Base-by-base conservation (phyloP, 192 early-diverging fungal genomes). In the Backusella luteola region DNA sequence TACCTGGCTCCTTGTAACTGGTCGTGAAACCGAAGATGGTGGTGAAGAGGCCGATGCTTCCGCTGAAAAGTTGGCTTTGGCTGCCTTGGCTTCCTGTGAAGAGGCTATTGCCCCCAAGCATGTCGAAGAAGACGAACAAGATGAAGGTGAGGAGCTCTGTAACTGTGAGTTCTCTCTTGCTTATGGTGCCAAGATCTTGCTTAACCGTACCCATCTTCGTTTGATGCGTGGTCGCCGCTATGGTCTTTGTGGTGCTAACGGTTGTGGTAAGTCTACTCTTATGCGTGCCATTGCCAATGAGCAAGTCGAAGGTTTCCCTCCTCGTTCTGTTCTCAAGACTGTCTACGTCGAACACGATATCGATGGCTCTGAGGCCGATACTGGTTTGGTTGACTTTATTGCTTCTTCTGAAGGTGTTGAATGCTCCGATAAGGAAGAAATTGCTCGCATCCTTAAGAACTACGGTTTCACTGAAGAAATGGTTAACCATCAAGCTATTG, bases 261-360 rank as follows among this genome's bases (percentile, higher is more conserved):
- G 94, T 86, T 87, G 85, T 79, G 94, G 94, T 76, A 79, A 79
- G 53, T 90, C 93, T 36, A 96, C 94, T 66, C 87, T 96, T 68
- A 93, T 96, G 92, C 86, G 93, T 67, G 92, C 94, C 80, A 96
- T 96, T 81, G 91, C 93, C 66, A 91, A 91, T 71, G 93, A 91
- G 46, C 90, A 93, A 81, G 84, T 96, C 67, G 93, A 94, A 78
- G 91, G 91, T 53, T 95, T 95, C 92, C 94, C 94, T 38, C 89
- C 91, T 12, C 79, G 84, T 8, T 86, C 89, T 63, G 90, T 87
- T 75, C 87, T 95, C 69, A 87, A 88, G 73, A 95, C 93, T 39
- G 90, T 94, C 67, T 93, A 92, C 69, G 94, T 95, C 81, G 92
- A 93, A 82, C 91, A 94, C 85, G 87, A 87, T 81, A 87, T 94